Base-by-base conservation (phyloP, 2,329 filamentous ascomycete species). In the Hymenoscyphus albidus region DNA sequence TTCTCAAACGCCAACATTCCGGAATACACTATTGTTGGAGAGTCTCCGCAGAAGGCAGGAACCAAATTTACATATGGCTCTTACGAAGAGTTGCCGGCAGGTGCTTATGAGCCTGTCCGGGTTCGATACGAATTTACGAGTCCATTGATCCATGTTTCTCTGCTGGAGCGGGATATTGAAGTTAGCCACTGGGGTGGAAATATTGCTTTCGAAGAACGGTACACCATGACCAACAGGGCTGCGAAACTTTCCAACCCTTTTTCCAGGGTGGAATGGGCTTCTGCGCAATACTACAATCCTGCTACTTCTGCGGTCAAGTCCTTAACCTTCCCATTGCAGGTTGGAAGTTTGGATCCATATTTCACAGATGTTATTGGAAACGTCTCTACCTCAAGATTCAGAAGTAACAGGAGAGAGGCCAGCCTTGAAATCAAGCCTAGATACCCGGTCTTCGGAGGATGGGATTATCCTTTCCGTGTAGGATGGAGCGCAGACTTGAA, bases 121-220 rank as follows among this genome's bases (percentile, higher is more conserved):
- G 88, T 97, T 62, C 91, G 95, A 67, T 98, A 96, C 78, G 93
- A 99, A 78, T 97, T 95, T 80, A 97, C 91, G 69, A 96, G 94
- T 79, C 94, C 95, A 13, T 82, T 99, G 64, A 89, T 88, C 55
- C 91, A 95, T 74, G 86, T 92, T 60, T 87, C 87, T 40, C 81
- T 86, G 16, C 82, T 99, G 65, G 92, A 98, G 79, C 89, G 95
- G 66, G 93, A 98, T 74, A 81, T 99, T 68, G 95, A 99, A 77
- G 89, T 99, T 72, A 96, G 92, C 76, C 95, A 98, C 78, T 99
- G 95, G 95, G 95, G 95, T 70, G 95, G 95, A 68, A 99, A 99
- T 76, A 79, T 98, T 62, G 95, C 95, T 1, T 92, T 93, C 59
- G 95, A 99, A 80, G 95, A 99, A 80, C 87, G 92, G 64, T 97